phyloP scores from a whole-genome alignment of 73 alveolate species.

The Stentor coeruleus region DNA sequence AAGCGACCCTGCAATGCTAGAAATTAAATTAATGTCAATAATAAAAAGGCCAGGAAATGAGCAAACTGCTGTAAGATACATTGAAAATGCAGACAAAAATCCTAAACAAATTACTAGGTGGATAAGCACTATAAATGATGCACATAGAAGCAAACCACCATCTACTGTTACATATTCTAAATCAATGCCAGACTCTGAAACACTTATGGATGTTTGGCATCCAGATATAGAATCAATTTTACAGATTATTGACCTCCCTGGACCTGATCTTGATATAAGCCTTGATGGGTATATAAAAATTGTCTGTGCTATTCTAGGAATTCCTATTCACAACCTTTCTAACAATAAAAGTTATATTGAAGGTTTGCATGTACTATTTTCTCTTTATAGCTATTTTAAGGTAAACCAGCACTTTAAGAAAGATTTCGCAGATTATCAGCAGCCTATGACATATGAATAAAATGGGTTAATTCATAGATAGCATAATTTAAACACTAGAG shows the following conservation, averaged over 20 bases:
- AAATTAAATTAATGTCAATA: not conserved
- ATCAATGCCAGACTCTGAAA: constrained; percentile 90
- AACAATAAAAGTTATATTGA: constrained; percentile 83
- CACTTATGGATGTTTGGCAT: constrained; percentile 93
- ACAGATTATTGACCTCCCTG: constrained; percentile 71
- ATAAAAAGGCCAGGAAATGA: constrained; percentile 31
- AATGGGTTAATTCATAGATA: no score
- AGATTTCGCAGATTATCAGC: constrained; percentile 24
- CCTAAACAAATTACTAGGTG: constrained; percentile 88
- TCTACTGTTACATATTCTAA: constrained; percentile 90
- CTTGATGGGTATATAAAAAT: constrained; percentile 74
- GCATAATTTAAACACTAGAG: no score
- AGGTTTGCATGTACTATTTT: constrained; percentile 88
- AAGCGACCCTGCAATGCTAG: constrained; percentile 28
- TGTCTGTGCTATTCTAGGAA: constrained; percentile 82
- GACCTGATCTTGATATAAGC: constrained; percentile 81
- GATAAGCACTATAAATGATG: constrained; percentile 84
- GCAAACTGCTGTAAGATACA: constrained; percentile 41
- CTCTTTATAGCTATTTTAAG: constrained; percentile 89
- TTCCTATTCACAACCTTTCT: constrained; percentile 86
- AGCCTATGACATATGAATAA: not conserved
- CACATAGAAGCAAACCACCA: constrained; percentile 89
- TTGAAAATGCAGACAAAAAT: constrained; percentile 92
- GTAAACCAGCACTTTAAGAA: constrained; percentile 72
- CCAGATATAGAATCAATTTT: constrained; percentile 81